Percentiles rank a stretch among this genome's conserved stretches.
Evolutionary conservation across 257 asterid species (phyloP).

Genomic region (Solanum rostratum): DNA sequence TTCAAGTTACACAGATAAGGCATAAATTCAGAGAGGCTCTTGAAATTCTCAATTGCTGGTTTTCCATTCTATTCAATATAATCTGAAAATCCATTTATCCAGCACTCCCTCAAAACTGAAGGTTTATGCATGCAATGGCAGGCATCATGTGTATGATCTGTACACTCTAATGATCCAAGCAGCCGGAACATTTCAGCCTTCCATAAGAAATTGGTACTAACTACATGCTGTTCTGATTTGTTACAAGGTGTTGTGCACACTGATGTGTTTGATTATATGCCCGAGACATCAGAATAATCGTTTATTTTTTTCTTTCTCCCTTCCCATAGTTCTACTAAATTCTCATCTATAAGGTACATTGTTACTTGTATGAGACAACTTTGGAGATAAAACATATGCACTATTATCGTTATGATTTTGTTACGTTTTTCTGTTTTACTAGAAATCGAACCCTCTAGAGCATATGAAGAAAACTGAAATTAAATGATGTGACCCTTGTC

Average conservation of each 20-base stretch:
- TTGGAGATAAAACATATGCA: background rate
- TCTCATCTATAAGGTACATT: background rate
- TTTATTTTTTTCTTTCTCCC: background rate
- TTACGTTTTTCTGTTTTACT: background rate
- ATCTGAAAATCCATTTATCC: background rate
- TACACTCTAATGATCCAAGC: background rate
- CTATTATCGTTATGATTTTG: background rate
- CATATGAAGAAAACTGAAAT: background rate
- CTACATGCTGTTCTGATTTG: background rate
- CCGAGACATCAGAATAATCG: background rate
- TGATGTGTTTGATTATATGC: background rate
- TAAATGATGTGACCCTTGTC: background rate
- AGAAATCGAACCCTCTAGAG: background rate
- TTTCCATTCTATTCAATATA: background rate
- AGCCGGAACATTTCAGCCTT: background rate
- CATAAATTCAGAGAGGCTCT: background rate
- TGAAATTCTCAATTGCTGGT: background rate
- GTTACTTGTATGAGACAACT: background rate
- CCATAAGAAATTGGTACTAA: background rate
- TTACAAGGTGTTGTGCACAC: background rate
- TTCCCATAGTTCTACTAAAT: background rate
- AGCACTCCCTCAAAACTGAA: background rate
- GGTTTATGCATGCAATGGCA: background rate
- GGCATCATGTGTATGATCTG: background rate
- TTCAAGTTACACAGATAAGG: background rate